A percentile compares a stretch with the other conserved stretches of the same genome.
These are phyloP conservation scores for Fusarium goolgardi DNA, from an alignment of 2,329 filamentous ascomycete species.

Conservation along the genomic window DNA sequence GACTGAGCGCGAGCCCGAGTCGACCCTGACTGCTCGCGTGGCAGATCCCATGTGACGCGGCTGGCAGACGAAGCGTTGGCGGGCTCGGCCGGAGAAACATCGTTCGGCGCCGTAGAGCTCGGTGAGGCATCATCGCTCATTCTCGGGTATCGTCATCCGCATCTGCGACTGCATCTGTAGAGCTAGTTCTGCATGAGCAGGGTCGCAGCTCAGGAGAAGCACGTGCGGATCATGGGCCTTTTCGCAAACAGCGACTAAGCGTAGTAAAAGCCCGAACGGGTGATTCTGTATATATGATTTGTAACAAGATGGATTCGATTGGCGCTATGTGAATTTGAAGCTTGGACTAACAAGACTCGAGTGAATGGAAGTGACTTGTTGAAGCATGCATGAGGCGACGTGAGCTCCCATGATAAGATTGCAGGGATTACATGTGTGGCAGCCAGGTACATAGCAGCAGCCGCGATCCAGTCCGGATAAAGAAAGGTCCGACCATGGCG, in stretches of 20 bases:
- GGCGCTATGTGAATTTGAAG: conserved; percentile 22
- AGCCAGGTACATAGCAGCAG: conserved; percentile 15
- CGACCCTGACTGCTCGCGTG: conserved; percentile 26
- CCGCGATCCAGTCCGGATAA: conserved; percentile 22
- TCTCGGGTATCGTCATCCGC: conserved; percentile 55
- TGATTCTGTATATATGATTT: conserved; percentile 4
- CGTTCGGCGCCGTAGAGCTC: conserved; percentile 53
- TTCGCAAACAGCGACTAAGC: conserved; percentile 5
- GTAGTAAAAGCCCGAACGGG: conserved; percentile 2
- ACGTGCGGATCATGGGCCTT: conserved; percentile 44
- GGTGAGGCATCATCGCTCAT: conserved; percentile 65
- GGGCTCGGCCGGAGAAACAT: conserved; percentile 38
- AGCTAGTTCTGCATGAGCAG: conserved; percentile 50
- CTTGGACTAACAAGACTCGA: conserved; percentile 21
- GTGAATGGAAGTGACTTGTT: conserved; percentile 23
- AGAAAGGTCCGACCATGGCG: conserved; percentile 24
- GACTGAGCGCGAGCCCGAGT: conserved; percentile 41
- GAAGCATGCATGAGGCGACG: conserved; percentile 36
- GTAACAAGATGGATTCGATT: conserved; percentile 9
- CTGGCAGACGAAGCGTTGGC: conserved; percentile 25
- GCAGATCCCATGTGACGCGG: conserved; percentile 37
- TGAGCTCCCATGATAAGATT: conserved; percentile 44
- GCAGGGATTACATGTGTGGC: conserved; percentile 38
- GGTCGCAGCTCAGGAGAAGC: conserved; percentile 42
- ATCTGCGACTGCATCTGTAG: conserved; percentile 37